phyloP scores from a whole-genome alignment of 768 basidiomycete species.

The Trametes meyenii region DNA sequence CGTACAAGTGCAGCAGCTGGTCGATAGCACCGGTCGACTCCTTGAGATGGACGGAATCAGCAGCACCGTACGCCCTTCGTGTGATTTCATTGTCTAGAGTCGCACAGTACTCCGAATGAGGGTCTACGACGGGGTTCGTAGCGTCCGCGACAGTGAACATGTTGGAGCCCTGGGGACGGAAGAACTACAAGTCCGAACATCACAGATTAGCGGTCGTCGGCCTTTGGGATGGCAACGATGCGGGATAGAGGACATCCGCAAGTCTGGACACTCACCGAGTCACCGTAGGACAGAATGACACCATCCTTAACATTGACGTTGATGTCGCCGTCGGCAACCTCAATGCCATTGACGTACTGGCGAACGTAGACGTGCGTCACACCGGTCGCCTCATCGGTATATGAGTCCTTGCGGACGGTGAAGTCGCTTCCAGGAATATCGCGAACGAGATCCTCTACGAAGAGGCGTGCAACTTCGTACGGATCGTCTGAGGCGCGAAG shows the following conservation, averaged over 20 bases:
- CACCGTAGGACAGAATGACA: conserved; percentile 81
- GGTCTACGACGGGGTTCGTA: conserved; percentile 27
- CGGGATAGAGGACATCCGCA: not conserved
- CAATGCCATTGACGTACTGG: conserved; percentile 83
- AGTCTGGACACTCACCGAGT: conserved; percentile 63
- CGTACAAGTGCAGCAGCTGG: conserved; percentile 49
- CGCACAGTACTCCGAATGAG: conserved; percentile 59
- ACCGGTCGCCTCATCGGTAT: conserved; percentile 85
- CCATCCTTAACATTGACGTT: conserved; percentile 92
- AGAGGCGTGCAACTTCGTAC: conserved; percentile 61
- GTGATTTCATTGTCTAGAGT: conserved; percentile 43
- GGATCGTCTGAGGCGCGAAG: conserved; percentile 43
- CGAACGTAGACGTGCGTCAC: conserved; percentile 88
- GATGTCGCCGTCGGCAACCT: conserved; percentile 89
- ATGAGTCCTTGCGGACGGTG: conserved; percentile 78
- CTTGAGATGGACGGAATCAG: conserved; percentile 32
- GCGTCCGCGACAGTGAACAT: conserved; percentile 18
- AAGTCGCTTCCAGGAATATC: conserved; percentile 46
- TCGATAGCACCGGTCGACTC: conserved; percentile 24
- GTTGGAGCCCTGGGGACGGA: conserved; percentile 49
- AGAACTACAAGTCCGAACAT: conserved; percentile 57
- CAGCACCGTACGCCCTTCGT: conserved; percentile 39
- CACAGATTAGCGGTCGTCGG: not conserved
- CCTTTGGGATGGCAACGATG: not conserved
- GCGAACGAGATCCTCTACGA: conserved; percentile 54